phyloP scores from a whole-genome alignment of 2,329 filamentous ascomycete species.

The Fusarium musae region DNA sequence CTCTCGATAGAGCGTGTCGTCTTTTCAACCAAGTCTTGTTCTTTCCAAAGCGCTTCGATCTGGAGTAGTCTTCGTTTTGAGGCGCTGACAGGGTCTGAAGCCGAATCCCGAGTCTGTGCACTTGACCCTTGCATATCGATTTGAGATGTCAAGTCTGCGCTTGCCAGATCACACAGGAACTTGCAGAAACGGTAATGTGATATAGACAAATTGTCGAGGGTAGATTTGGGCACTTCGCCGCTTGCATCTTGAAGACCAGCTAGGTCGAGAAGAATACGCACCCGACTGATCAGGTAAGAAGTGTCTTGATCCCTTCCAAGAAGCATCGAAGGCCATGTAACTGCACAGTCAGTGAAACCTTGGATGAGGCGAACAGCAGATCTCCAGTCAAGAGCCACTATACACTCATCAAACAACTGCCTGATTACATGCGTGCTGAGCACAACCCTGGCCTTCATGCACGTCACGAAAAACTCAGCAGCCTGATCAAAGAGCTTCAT shows the following conservation, averaged over 20 bases:
- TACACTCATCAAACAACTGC: conserved; percentile 55
- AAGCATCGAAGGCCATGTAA: conserved; percentile 45
- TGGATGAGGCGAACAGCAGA: conserved; percentile 48
- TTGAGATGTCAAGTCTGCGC: conserved; percentile 19
- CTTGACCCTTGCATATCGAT: not conserved
- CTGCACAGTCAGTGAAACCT: conserved; percentile 40
- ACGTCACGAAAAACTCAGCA: conserved; percentile 54
- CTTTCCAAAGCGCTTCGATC: conserved; percentile 50
- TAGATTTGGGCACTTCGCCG: conserved; percentile 8
- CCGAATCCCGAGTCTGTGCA: not conserved
- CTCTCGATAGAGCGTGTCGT: conserved; percentile 49
- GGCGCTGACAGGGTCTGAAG: not conserved
- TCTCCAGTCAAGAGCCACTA: conserved; percentile 55
- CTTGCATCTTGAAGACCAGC: conserved; percentile 45
- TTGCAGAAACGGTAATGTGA: conserved; percentile 31
- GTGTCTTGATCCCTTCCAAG: conserved; percentile 34
- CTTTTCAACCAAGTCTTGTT: conserved; percentile 45
- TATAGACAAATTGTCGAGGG: conserved; percentile 44
- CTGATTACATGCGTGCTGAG: conserved; percentile 49
- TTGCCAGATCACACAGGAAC: conserved; percentile 40
- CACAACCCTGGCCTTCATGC: conserved; percentile 50
- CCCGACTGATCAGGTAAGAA: conserved; percentile 46
- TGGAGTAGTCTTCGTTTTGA: conserved; percentile 47
- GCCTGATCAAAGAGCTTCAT: conserved; percentile 59
- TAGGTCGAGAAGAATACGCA: conserved; percentile 51